Evolutionary conservation across 331 rosid genomes (phyloP).

Genomic region (Cucumis variabilis): DNA sequence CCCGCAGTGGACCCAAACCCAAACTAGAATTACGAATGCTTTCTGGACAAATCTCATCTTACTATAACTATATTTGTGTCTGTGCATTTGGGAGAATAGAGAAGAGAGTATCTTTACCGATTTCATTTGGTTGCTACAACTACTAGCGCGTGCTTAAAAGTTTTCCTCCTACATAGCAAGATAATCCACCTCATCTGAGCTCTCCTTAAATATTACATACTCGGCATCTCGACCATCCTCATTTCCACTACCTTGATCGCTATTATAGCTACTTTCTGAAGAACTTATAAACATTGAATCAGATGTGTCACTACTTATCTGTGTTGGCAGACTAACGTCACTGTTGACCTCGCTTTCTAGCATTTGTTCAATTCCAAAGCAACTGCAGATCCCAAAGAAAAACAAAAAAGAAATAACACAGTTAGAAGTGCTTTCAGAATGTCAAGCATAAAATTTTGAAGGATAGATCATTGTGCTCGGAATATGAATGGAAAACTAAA

Average conservation of each 20-base stretch:
- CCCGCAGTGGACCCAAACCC: neutral
- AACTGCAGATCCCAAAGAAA: slow-evolving; percentile 62
- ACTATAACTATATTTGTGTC: neutral
- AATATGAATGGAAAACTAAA: neutral
- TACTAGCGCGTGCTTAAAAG: slow-evolving; percentile 36
- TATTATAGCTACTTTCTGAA: slow-evolving; percentile 90
- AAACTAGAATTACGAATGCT: neutral
- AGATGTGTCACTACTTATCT: slow-evolving; percentile 68
- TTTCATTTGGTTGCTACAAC: slow-evolving; percentile 42
- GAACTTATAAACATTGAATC: slow-evolving; percentile 80
- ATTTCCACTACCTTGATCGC: slow-evolving; percentile 96
- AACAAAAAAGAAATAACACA: slow-evolving; percentile 26
- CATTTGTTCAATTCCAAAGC: slow-evolving; percentile 67
- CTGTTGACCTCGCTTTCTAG: slow-evolving; percentile 70
- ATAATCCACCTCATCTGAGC: slow-evolving; percentile 89
- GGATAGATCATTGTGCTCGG: neutral
- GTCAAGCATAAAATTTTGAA: neutral
- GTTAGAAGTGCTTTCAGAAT: slow-evolving; percentile 12
- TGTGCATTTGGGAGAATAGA: neutral
- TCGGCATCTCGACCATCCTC: slow-evolving; percentile 82
- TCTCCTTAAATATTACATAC: slow-evolving; percentile 70
- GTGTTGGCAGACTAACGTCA: slow-evolving; percentile 74
- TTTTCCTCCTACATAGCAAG: slow-evolving; percentile 50
- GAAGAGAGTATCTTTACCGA: slow-evolving; percentile 47
- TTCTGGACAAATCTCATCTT: neutral